Base-by-base conservation (phyloP, 106 monocot species). In the Allium fistulosum region DNA sequence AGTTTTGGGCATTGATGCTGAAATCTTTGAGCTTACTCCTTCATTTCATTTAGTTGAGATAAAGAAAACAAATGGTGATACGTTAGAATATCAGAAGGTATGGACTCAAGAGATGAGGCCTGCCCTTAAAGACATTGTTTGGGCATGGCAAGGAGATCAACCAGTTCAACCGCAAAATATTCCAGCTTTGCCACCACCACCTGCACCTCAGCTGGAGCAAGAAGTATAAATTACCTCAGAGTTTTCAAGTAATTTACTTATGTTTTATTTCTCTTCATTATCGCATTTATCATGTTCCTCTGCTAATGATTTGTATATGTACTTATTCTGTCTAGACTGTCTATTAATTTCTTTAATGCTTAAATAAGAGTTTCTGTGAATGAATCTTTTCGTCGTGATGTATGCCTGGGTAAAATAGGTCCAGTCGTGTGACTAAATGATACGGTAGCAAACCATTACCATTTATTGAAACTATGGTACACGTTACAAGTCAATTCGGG, bases 1-100 rank as follows among this genome's bases (percentile, higher is more conserved):
- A 7, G 69, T 58, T 50, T 18, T 79, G 64, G 73, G 16, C 9
- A 46, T 79, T 15, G 74, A 79, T 26, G 79, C 57, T 0, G 68
- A 79, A 63, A 73, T 79, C 13, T 79, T 79, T 22, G 79, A 79
- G 73, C 50, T 79, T 17, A 79, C 74, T 57, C 58, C 74, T 11
- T 10, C 57, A 2, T 74, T 73, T 49, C 79, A 79, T 74, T 18
- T 79, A 13, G 74, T 79, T 16, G 79, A 79, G 58, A 69, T 79
- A 6, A 74, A 37, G 13, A 69, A 69, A 61, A 69, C 69, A 2
- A 69, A 69, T 59, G 79, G 74, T 2, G 79, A 79, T 59, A 79
- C 79, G 3, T 46, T 73, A 46, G 79, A 73, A 65, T 79, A 79
- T 57, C 79, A 79, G n/a, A 79, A 79, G 57, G 18, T 69, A 26